Base-by-base conservation (phyloP, 345 rosid species). In the Salix koriyanagi region DNA sequence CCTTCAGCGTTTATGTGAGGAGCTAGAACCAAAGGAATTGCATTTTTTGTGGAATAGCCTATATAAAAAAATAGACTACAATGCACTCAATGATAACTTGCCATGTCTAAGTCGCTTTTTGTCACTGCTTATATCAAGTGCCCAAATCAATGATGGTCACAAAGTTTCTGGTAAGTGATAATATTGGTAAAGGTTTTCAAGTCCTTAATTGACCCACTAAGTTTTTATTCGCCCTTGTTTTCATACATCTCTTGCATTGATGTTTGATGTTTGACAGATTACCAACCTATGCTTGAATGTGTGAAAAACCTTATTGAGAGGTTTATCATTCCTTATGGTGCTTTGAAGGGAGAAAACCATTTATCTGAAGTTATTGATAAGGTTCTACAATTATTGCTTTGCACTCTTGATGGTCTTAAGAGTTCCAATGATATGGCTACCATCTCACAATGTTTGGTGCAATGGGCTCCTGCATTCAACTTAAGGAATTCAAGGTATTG, bases 381-480 rank as follows among this genome's bases (percentile, higher is more conserved):
- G 79, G 85, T 91, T 88, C 71, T 92, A 77, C 88, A 84, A 62
- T 87, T 96, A 75, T 85, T 92, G 86, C 81, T 90, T 67, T 77
- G 86, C 82, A 82, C 89, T 84, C 83, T 92, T 67, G 84, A 91
- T 67, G 87, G 89, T 56, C 85, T 90, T 25, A 79, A 77, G 21
- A 9, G 71, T 70, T 79, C 76, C 69, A 83, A 79, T 82, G 85
- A 88, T 74, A 54, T 66, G 75, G 79, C 83, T 48, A 39, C 84
- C 74, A 78, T 90, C 75, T 71, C 81, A 44, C 26, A 50, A 52
- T 82, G 88, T 79, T 82, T 87, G 50, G 74, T 32, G 39, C 89
- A 82, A 76, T 95, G 99, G 98, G 88, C 90, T 81, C 92, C 97
- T 69, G 80, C 86, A 36, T 93, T 93, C 80, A 69, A 84, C 76